phyloP scores from a whole-genome alignment of 192 early-diverging fungal species.

The Glomus cerebriforme region DNA sequence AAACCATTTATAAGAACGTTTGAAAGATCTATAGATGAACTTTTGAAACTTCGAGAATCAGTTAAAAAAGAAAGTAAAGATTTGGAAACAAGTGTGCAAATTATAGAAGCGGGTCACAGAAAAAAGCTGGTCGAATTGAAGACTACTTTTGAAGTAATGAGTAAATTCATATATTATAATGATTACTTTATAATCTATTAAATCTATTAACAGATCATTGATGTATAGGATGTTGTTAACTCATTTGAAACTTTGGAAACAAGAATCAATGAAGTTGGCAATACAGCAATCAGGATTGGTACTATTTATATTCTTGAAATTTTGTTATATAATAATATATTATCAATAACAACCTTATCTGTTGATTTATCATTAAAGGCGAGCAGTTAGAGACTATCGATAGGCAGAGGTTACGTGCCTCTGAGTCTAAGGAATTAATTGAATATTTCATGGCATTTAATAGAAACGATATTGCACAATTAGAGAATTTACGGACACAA shows the following conservation, averaged over 20 bases:
- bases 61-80: slow-evolving; percentile 84
- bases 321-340: too few species aligned
- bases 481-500: slow-evolving; percentile 74
- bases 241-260: slow-evolving; percentile 88
- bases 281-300: slow-evolving; percentile 95
- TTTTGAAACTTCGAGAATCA: slow-evolving; percentile 71
- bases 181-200: neutral
- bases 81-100: slow-evolving; percentile 76
- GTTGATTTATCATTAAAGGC: slow-evolving; percentile 46
- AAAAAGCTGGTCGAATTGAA: slow-evolving; percentile 80
- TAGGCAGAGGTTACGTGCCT: slow-evolving; percentile 84
- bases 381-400: slow-evolving; percentile 97
- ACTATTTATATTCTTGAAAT: slow-evolving; percentile 12
- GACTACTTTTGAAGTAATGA: slow-evolving; percentile 76
- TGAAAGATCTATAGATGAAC: slow-evolving; percentile 82
- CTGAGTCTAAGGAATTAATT: slow-evolving; percentile 88
- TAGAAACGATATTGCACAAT: slow-evolving; percentile 64
- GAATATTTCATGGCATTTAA: slow-evolving; percentile 94
- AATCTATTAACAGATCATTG: slow-evolving; percentile 10
- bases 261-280: slow-evolving; percentile 89
- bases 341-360: neutral
- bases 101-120: slow-evolving; percentile 73
- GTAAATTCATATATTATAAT: neutral
- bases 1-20: slow-evolving; percentile 91
- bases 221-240: slow-evolving; percentile 74